These are phyloP conservation scores for Pochonia chlamydosporia DNA, from an alignment of 2,329 filamentous ascomycete species.

Conservation along the genomic window DNA sequence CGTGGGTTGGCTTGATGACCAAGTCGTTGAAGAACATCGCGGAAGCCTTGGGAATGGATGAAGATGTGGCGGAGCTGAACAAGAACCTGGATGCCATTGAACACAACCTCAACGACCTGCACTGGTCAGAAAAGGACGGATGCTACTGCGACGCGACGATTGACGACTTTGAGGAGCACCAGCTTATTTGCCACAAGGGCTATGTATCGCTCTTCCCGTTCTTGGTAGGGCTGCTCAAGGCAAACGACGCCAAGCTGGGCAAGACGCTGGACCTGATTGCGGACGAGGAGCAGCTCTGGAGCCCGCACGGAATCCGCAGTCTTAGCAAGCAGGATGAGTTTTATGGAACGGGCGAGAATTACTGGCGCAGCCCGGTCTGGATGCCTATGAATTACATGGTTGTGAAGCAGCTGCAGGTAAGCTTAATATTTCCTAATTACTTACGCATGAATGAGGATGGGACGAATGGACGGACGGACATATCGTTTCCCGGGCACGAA, in stretches of 20 bases:
- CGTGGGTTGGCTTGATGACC: conserved; percentile 97
- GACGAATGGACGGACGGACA: too few relatives aligned
- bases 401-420: conserved; percentile 69
- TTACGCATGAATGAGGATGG: too few relatives aligned
- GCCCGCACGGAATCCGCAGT: conserved; percentile 79
- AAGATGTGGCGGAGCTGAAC: conserved; percentile 69
- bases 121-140: conserved; percentile 77
- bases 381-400: conserved; percentile 94
- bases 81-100: conserved; percentile 71
- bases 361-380: conserved; percentile 94
- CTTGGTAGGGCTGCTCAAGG: conserved; percentile 70
- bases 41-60: conserved; percentile 63
- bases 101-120: conserved; percentile 83
- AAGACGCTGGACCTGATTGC: conserved; percentile 71
- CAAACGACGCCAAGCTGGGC: conserved; percentile 68
- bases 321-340: conserved; percentile 76
- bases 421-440: too few relatives aligned
- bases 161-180: conserved; percentile 88
- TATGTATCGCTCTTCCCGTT: conserved; percentile 94
- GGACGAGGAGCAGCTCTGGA: conserved; percentile 85
- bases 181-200: conserved; percentile 90
- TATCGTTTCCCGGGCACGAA: too few relatives aligned
- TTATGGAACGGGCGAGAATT: conserved; percentile 91
- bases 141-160: conserved; percentile 94
- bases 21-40: conserved; percentile 79